Percentiles rank a stretch among this genome's conserved stretches.
Conservation (phyloP, 177 flowering plant species). For the Tripterygium wilfordii region DNA sequence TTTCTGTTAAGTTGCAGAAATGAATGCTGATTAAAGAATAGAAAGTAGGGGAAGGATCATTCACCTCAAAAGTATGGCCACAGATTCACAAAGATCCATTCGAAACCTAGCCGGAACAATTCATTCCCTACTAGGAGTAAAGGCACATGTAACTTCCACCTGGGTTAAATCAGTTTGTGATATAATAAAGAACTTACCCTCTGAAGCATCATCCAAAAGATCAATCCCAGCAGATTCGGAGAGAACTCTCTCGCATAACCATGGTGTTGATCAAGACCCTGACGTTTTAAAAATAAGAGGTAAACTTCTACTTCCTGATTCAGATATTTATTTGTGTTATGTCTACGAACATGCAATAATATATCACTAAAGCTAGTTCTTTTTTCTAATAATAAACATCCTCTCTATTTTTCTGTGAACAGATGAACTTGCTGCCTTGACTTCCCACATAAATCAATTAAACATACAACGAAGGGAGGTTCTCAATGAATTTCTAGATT, state of each 20-base stretch:
- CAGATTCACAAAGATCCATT: slow-evolving; percentile 19
- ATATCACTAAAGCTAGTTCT: background rate
- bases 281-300: slow-evolving; percentile 24
- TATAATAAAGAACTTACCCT: slow-evolving; percentile 21
- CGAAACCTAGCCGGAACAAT: slow-evolving; percentile 25
- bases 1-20: too few species aligned
- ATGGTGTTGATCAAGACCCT: slow-evolving; percentile 6
- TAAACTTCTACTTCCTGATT: too few species aligned
- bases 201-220: slow-evolving; percentile 9
- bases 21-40: too few species aligned
- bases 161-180: slow-evolving; percentile 39
- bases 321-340: slow-evolving; percentile 1
- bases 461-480: slow-evolving; percentile 30
- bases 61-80: too few species aligned
- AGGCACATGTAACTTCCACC: slow-evolving; percentile 26
- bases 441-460: slow-evolving; percentile 19
- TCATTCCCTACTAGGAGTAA: slow-evolving; percentile 36
- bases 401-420: slow-evolving; percentile 7
- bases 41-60: too few species aligned
- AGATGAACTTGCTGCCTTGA: slow-evolving; percentile 30
- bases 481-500: slow-evolving; percentile 38
- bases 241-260: background rate
- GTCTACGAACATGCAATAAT: too few species aligned
- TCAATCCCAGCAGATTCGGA: slow-evolving; percentile 2
- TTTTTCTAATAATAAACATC: background rate